These are phyloP conservation scores for Trifolium pratense DNA, from an alignment of 306 rosid species.

Conservation along the genomic window DNA sequence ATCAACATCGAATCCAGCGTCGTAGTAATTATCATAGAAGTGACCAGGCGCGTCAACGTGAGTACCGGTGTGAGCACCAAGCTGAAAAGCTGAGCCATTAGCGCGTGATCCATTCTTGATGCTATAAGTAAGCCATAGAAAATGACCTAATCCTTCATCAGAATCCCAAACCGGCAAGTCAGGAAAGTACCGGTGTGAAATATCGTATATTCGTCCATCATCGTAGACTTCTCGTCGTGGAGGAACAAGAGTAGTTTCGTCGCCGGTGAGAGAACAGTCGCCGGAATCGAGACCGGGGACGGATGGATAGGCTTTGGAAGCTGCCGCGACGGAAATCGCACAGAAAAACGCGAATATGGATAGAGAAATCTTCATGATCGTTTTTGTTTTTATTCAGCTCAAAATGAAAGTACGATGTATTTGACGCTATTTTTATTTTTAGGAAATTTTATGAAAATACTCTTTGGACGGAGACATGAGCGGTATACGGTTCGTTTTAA, in stretches of 20 bases:
- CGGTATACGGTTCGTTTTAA: too few species aligned
- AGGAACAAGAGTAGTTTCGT: constrained; percentile 47
- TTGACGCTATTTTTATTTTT: too few species aligned
- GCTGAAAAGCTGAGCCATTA: constrained; percentile 64
- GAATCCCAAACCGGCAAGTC: constrained; percentile 67
- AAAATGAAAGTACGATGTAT: too few species aligned
- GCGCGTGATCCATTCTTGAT: constrained; percentile 84
- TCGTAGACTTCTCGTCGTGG: constrained; percentile 84
- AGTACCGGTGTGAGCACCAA: constrained; percentile 79
- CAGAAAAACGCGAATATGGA: constrained; percentile 34
- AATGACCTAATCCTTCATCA: constrained; percentile 70
- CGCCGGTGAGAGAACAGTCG: constrained; percentile 37
- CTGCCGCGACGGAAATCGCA: constrained; percentile 42
- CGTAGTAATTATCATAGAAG: constrained; percentile 75
- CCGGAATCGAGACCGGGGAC: constrained; percentile 53
- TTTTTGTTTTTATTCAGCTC: too few species aligned
- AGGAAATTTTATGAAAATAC: too few species aligned
- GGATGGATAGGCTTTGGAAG: constrained; percentile 58
- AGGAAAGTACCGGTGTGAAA: constrained; percentile 60
- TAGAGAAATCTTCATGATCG: constrained; percentile 26
- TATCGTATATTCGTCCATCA: constrained; percentile 65
- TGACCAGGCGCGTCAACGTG: constrained; percentile 90
- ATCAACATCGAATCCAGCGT: constrained; percentile 86
- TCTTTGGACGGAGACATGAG: too few species aligned
- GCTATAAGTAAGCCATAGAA: constrained; percentile 69